Evolutionary conservation across 352 stramenopile genomes (phyloP), one percentile per base, ranked within the genome.

Genomic region (Pythium plurisporium): DNA sequence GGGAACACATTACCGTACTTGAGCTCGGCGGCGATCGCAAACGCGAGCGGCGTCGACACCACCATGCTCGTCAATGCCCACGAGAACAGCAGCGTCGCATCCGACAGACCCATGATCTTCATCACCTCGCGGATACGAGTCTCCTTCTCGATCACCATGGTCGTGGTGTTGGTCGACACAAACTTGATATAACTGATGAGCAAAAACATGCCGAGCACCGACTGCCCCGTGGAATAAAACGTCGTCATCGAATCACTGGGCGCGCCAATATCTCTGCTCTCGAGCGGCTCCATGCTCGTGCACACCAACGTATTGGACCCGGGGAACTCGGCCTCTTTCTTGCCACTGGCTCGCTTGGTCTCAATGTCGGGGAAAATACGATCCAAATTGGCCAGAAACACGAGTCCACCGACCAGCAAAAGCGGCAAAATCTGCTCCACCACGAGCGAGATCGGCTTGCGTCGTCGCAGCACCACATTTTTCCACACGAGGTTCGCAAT

Each of bases 101-200:
- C 79, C 4, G 75, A 80, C 0, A 92, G 58, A 0, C 86, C 86
- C 81, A 91, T 91, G 64, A 89, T 92, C 71, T 86, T 87, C 77
- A 95, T 89, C 37, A 91, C 70, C 43, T 92, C 78, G 9, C 82
- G 78, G 26, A 94, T 72, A 30, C 74, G 62, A 25, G 74, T 85
- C 55, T 92, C 83, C 55, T 95, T 93, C 40, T 95, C 83, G 20
- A 85, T 74, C n/a, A 95, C 79, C 70, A 95, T 87, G 9, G 69
- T 60, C 0, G 82, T 78, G 1, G 79, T 86, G n/a, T 72, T 87
- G 8, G 77, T 78, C 11, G 82, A 87, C 41, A 90, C 78, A 46
- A 87, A 84, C 43, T 70, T 74, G 40, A 72, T 55, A 25, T 69
- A 72, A 37, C 69, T 75, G 42, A 79, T 26, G 3, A 81, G 27